A percentile compares a stretch with the other conserved stretches of the same genome.
Conservation (phyloP, 1,284 basidiomycete species). For the Trichosporon sp. region DNA sequence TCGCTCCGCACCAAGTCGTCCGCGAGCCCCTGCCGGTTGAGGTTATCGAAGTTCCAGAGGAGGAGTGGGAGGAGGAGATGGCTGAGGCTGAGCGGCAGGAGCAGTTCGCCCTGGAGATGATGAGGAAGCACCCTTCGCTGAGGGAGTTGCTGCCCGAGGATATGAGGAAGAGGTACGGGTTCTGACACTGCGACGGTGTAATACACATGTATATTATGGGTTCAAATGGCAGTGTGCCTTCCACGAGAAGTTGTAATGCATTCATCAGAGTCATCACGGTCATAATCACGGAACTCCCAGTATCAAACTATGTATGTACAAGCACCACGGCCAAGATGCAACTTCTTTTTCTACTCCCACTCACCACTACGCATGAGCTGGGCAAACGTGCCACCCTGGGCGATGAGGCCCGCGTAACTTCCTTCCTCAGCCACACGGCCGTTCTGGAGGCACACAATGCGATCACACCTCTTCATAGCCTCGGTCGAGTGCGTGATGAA, state of each 20-base stretch:
- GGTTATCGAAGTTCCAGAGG: background rate
- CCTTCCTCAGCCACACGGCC: conserved; percentile 76
- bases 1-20: background rate
- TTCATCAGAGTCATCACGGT: too few relatives aligned
- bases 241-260: too few relatives aligned
- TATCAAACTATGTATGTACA: too few relatives aligned
- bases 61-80: background rate
- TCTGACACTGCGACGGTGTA: too few relatives aligned
- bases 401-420: conserved; percentile 64
- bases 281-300: too few relatives aligned
- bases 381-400: conserved; percentile 68
- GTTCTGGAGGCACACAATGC: conserved; percentile 73
- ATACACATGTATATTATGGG: too few relatives aligned
- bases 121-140: too few relatives aligned
- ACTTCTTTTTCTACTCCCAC: conserved; percentile 57
- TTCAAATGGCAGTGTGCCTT: too few relatives aligned
- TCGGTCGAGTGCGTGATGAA: conserved; percentile 90
- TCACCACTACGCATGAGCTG: conserved; percentile 78
- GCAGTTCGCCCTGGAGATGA: too few relatives aligned
- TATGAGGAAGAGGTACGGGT: too few relatives aligned
- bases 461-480: conserved; percentile 87
- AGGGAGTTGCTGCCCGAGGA: too few relatives aligned
- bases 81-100: background rate
- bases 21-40: background rate
- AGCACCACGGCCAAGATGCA: too few relatives aligned